Base-by-base conservation (phyloP, 768 basidiomycete genomes). In the Favolaschia claudopus region DNA sequence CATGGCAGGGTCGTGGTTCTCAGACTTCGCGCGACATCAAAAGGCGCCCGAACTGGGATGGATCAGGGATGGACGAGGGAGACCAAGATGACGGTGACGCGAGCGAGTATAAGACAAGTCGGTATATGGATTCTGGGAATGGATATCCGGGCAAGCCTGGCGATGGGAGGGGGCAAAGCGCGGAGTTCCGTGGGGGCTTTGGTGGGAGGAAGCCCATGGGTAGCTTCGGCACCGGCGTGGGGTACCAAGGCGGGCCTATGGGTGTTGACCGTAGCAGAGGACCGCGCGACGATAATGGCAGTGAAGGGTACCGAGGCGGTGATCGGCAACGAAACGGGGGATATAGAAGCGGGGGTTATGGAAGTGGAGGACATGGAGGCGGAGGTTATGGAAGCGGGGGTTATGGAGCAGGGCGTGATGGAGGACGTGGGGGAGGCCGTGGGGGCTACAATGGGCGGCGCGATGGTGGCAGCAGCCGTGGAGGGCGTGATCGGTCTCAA, bases 1-100 rank as follows among this genome's bases (percentile, higher is more conserved):
- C 58, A 27, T 60, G 58, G 63, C 32, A 49, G 39, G 58, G 44
- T 0, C 63, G 63, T 31, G 63, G 63, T n/a, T n/a, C n/a, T n/a
- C n/a, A n/a, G n/a, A n/a, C n/a, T n/a, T n/a, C n/a, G 32, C 10
- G 5, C 10, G 34, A 40, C 6, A 7, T 34, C 12, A 31, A 29
- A 24, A 12, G 40, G 17, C 22, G 4, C 4, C 28, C 15, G 34
- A 36, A 5, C 4, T 14, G 5, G 1, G 6, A n/a, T 12, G 22
- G 14, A 50, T 15, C 1, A n/a, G 34, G 43, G 44, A 7, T 22
- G 39, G 36, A 15, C 1, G 42, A 56, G 40, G 22, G 13, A 7
- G 14, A 12, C 5, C 29, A n/a, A 29, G 51, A 20, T 5, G 50
- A 38, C 1, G 33, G 7, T 8, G 50, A 47, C 9, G 61, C 29